Conservation (phyloP, 129 eudicot genomes). For the Flaveria sonorensis region DNA sequence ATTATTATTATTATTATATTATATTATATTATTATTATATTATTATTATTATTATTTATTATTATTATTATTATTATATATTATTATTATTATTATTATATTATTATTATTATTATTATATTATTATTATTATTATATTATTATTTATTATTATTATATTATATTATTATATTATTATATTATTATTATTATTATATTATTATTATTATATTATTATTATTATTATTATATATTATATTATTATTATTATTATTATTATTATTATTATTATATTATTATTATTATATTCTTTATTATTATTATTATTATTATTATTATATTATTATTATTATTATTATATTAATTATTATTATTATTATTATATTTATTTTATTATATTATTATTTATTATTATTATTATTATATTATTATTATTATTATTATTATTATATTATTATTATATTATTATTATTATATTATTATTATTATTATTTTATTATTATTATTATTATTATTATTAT, state of each 20-base stretch:
- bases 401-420: not conserved
- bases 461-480: not conserved
- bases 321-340: not conserved
- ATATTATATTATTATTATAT: not conserved
- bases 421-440: not conserved
- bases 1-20: not conserved
- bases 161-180: not conserved
- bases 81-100: not conserved
- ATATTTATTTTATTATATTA: too few relatives aligned
- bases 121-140: not conserved
- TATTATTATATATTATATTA: not conserved
- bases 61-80: not conserved
- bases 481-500: not conserved
- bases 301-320: not conserved
- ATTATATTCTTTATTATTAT: not conserved
- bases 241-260: not conserved
- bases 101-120: not conserved
- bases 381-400: not conserved
- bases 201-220: not conserved
- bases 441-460: not conserved
- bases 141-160: not conserved
- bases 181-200: not conserved
- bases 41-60: not conserved
- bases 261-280: not conserved
- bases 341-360: conserved; percentile 2